Base-by-base conservation (phyloP, 2,329 filamentous ascomycete species). In the Dryadomyces quercus-mongolicae region DNA sequence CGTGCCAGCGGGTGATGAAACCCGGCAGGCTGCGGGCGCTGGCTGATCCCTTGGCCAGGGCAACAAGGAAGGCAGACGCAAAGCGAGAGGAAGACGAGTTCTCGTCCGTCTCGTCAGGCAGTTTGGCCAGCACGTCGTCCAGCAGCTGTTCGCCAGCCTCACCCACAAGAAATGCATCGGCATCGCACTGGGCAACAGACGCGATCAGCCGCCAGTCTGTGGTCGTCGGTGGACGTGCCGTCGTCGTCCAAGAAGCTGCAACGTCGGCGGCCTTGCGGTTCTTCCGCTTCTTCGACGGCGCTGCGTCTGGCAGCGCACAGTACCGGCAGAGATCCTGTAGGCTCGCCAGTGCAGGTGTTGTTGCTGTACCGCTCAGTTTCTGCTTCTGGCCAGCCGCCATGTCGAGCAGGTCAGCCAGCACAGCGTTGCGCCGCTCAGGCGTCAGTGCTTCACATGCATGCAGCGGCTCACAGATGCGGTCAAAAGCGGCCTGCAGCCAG, bases 1-100 rank as follows among this genome's bases (percentile, higher is more conserved):
- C 8, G 16, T 53, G 20, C 76, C 76, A 79, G 2, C 71, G 62
- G 49, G 68, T 69, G 56, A 78, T 56, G 54, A 78, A 78, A 5
- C 68, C 65, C 0, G 72, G 63, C 13, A 77, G 62, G 54, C 72
- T 70, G 52, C 74, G 71, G 12, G 66, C 69, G 5, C 65, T 70
- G 8, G 69, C 70, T 57, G 71, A 76, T 0, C 74, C 73, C 52
- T 70, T 64, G 2, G 71, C 69, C 20, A 78, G 67, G 1, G 70
- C 64, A 2, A 67, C 64, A 3, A 77, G 65, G 5, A 76, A 69
- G 12, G 43, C 42, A 9, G 53, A 22, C 7, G 56, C 64, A 10
- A 61, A 57, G n/a, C 6, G 60, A 58, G 1, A n/a, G n/a, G n/a
- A n/a, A n/a, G 58, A 40, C 13, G 66, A 6, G 22, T n/a, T 15